Evolutionary conservation across 768 basidiomycete species (phyloP), one percentile per base, ranked within the genome.

Genomic region (Boletus vermiculosoides): DNA sequence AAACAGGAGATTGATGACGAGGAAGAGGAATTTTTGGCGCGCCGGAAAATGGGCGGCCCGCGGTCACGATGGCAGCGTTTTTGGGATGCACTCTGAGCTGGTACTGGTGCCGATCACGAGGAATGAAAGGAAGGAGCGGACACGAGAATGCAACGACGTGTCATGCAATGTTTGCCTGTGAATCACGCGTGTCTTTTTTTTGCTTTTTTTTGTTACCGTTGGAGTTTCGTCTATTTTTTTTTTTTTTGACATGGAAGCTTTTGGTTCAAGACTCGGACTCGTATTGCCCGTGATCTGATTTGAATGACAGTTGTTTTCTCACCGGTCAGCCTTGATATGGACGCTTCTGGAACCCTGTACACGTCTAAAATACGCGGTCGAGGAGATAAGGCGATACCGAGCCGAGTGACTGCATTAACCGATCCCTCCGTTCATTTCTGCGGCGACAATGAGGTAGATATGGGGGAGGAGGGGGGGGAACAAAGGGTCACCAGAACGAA

Each of bases 1-100:
- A 76, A 84, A 59, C 72, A 77, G 33, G 78, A 78, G 57, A 86
- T 88, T 50, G 80, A 87, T 59, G 83, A 85, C 46, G 39, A 40
- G 39, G 84, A 85, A 63, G 85, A 88, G 64, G 73, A 78, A 58
- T 83, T 78, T 64, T 57, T 83, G 56, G 76, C 71, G 25, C 72
- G 77, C 51, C 75, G 86, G 58, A 73, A 70, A 10, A 60, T 72
- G 1, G 70, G 72, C 61, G 77, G 77, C n/a, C 76, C 77, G 31
- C 59, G 45, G 45, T 59, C 61, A 20, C 39, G 39, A 37, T 36
- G 42, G 36, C 42, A 60, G 23, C 40, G 45, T 36, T 54, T 58
- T 13, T 67, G 39, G 39, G 39, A 40, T 40, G 39, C 39, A 11
- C 39, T 40, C 39, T 40, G 18, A 40, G 39, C n/a, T 5, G 1